These are phyloP conservation scores for Termitomyces sp. DNA, from an alignment of 768 basidiomycete genomes.

Conservation along the genomic window DNA sequence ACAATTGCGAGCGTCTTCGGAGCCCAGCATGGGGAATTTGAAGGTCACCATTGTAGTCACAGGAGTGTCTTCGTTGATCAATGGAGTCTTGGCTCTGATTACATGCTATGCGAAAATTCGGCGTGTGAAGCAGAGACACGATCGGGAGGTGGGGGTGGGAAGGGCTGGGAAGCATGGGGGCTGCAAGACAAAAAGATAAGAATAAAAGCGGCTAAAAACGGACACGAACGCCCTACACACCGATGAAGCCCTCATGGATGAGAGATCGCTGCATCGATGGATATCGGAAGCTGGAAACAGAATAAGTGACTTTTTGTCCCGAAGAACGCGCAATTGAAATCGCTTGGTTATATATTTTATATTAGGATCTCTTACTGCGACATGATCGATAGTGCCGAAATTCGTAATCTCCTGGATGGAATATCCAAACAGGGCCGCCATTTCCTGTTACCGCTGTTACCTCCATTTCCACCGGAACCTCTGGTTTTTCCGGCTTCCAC, in stretches of 20 bases:
- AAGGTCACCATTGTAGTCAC: constrained; percentile 46
- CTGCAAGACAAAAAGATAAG: constrained; percentile 23
- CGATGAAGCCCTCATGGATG: background rate
- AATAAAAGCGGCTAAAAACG: constrained; percentile 8
- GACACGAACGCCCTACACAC: background rate
- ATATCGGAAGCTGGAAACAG: background rate
- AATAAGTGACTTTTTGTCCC: background rate
- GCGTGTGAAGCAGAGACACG: constrained; percentile 37
- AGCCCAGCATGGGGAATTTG: constrained; percentile 37
- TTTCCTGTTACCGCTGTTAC: background rate
- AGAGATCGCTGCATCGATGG: too few species aligned
- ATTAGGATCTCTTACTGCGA: too few species aligned
- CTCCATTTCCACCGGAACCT: background rate
- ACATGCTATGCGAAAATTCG: constrained; percentile 40
- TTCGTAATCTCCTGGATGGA: too few species aligned
- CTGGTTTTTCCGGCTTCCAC: background rate
- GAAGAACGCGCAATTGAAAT: too few species aligned
- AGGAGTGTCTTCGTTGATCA: constrained; percentile 28
- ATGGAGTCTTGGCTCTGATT: constrained; percentile 33
- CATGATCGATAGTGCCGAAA: too few species aligned
- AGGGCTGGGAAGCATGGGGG: constrained; percentile 38
- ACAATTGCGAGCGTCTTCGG: constrained; percentile 48
- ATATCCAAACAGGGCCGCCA: background rate
- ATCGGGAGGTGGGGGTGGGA: constrained; percentile 33
- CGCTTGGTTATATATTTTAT: too few species aligned